These are phyloP conservation scores for Boletales sp. DNA, from an alignment of 768 basidiomycete species.

Conservation along the genomic window DNA sequence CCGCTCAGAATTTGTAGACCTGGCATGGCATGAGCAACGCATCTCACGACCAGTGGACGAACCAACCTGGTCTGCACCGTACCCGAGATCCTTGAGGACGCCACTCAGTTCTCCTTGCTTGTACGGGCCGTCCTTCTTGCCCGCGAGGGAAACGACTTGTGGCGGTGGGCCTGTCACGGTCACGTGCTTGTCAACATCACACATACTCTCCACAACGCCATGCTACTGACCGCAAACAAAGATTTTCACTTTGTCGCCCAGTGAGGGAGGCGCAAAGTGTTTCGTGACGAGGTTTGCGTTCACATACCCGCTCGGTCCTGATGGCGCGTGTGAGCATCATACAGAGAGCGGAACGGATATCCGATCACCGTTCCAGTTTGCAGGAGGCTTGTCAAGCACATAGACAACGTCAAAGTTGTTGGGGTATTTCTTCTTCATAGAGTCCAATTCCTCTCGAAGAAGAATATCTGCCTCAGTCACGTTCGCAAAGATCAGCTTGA, in stretches of 20 bases:
- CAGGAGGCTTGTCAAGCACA: conserved; percentile 72
- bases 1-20: conserved; percentile 42
- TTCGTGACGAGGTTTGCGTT: conserved; percentile 68
- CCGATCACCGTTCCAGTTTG: conserved; percentile 54
- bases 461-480: conserved; percentile 88
- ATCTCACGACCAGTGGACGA: background rate
- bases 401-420: conserved; percentile 80
- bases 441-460: conserved; percentile 73
- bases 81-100: conserved; percentile 83
- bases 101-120: conserved; percentile 84
- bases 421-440: conserved; percentile 63
- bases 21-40: conserved; percentile 12
- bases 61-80: conserved; percentile 79
- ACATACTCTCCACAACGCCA: background rate
- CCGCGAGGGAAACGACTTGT: conserved; percentile 85
- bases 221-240: conserved; percentile 75
- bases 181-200: background rate
- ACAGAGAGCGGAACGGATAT: background rate
- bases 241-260: conserved; percentile 79
- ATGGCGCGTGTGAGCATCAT: conserved; percentile 6
- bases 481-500: conserved; percentile 90
- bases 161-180: conserved; percentile 61
- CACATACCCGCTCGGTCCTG: conserved; percentile 73
- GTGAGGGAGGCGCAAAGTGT: conserved; percentile 59
- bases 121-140: conserved; percentile 76